Evolutionary conservation across 441 rosid species (phyloP).

Genomic region (Kokia cookei): DNA sequence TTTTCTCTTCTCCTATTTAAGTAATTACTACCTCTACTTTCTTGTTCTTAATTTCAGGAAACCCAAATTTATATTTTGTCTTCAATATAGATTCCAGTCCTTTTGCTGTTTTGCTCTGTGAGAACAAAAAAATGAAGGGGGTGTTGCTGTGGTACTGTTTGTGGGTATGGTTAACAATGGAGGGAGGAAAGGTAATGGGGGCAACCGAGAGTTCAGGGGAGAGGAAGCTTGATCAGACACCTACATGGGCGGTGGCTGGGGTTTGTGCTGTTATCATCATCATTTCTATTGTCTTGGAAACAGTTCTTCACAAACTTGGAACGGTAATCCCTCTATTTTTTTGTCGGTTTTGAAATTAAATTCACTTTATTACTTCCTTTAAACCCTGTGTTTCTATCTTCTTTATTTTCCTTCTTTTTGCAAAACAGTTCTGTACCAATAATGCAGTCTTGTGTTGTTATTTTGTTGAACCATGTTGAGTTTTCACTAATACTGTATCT

Average conservation of each 20-base stretch:
- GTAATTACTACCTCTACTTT: not conserved
- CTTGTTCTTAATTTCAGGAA: not conserved
- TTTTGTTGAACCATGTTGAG: not conserved
- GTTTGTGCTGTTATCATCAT: constrained; percentile 63
- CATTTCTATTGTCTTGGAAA: constrained; percentile 64
- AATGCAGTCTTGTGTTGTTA: not conserved
- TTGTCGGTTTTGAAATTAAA: not conserved
- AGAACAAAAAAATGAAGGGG: not conserved
- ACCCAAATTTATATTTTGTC: not conserved
- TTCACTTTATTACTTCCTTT: not conserved
- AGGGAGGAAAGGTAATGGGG: constrained; percentile 22
- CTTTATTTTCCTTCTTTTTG: not conserved
- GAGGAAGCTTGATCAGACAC: constrained; percentile 65
- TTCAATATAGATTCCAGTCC: not conserved
- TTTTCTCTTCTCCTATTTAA: not conserved
- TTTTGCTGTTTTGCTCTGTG: not conserved
- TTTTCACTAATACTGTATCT: not conserved
- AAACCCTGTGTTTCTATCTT: not conserved
- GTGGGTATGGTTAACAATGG: constrained; percentile 13
- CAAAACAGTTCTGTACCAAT: not conserved
- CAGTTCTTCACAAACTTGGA: constrained; percentile 55
- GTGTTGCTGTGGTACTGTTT: constrained; percentile 11
- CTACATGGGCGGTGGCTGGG: constrained; percentile 87
- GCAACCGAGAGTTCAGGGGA: constrained; percentile 17
- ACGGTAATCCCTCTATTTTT: constrained; percentile 19